Percentiles rank a stretch among this genome's conserved stretches.
These are phyloP conservation scores for Calonectria fujianensis DNA, from an alignment of 2,329 filamentous ascomycete genomes.

Conservation along the genomic window DNA sequence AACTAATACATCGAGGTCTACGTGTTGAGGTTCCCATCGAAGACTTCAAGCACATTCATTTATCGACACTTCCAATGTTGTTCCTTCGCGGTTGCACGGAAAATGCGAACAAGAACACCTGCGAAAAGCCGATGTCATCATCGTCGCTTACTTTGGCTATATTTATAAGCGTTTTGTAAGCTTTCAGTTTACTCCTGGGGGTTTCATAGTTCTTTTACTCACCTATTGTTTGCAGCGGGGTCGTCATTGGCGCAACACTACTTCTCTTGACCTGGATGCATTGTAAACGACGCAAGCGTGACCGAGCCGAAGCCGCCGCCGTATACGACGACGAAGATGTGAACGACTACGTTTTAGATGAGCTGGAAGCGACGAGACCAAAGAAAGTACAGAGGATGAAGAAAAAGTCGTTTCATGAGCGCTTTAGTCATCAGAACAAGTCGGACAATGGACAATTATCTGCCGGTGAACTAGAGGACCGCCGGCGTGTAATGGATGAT, in stretches of 20 bases:
- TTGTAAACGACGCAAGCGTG: conserved; percentile 3
- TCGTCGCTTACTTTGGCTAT: conserved; percentile 3
- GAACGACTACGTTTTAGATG: conserved; percentile 6
- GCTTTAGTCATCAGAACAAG: too few relatives aligned
- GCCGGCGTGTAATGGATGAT: not conserved
- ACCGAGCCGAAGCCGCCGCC: not conserved
- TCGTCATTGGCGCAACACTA: not conserved
- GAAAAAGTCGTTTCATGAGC: not conserved
- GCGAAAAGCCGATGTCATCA: not conserved
- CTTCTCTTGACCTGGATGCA: conserved; percentile 7
- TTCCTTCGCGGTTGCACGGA: conserved; percentile 1
- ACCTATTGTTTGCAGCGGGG: not conserved
- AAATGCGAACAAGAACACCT: conserved; percentile 21
- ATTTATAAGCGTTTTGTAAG: conserved; percentile 5
- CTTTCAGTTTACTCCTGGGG: too few relatives aligned
- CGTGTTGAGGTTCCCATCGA: too few relatives aligned
- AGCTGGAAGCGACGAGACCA: not conserved
- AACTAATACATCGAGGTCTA: not conserved
- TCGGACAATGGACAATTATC: not conserved
- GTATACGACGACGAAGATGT: conserved; percentile 8
- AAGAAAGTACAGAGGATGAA: not conserved
- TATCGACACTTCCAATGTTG: not conserved
- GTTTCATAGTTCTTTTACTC: too few relatives aligned
- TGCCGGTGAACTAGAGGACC: too few relatives aligned
- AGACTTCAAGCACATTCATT: too few relatives aligned